These are phyloP conservation scores for Eruca vesicaria DNA, from an alignment of 441 rosid species.

Conservation along the genomic window DNA sequence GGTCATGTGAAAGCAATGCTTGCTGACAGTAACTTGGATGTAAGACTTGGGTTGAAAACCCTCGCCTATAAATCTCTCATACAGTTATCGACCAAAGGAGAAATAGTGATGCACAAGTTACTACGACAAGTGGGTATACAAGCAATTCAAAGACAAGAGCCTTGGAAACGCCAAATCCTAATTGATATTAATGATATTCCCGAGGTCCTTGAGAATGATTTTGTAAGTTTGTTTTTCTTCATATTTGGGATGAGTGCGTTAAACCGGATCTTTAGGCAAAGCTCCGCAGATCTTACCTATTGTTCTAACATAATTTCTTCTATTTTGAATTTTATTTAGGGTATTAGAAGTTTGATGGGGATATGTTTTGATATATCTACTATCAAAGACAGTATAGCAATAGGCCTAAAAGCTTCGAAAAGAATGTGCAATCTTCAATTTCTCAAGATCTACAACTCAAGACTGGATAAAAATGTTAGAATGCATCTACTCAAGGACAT, in stretches of 20 bases:
- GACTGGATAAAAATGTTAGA: neutral
- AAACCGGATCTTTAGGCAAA: neutral
- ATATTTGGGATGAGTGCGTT: neutral
- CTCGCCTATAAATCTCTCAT: neutral
- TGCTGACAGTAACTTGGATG: neutral
- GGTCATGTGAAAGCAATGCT: neutral
- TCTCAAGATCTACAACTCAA: neutral
- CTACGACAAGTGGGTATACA: neutral
- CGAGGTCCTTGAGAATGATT: neutral
- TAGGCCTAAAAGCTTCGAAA: neutral
- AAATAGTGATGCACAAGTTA: constrained; percentile 9
- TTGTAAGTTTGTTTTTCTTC: neutral
- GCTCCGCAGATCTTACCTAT: too few species aligned
- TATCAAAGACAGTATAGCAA: neutral
- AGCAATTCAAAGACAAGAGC: neutral
- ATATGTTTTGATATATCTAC: too few species aligned
- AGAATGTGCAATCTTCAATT: neutral
- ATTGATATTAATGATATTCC: neutral
- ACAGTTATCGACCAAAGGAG: fast-evolving
- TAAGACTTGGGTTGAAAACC: neutral
- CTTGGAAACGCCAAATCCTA: neutral
- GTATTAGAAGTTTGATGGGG: too few species aligned
- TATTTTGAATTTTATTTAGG: too few species aligned
- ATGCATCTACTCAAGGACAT: neutral
- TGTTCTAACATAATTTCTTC: too few species aligned